phyloP scores from a whole-genome alignment of 495 filamentous ascomycete species.

The Extremus antarcticus region DNA sequence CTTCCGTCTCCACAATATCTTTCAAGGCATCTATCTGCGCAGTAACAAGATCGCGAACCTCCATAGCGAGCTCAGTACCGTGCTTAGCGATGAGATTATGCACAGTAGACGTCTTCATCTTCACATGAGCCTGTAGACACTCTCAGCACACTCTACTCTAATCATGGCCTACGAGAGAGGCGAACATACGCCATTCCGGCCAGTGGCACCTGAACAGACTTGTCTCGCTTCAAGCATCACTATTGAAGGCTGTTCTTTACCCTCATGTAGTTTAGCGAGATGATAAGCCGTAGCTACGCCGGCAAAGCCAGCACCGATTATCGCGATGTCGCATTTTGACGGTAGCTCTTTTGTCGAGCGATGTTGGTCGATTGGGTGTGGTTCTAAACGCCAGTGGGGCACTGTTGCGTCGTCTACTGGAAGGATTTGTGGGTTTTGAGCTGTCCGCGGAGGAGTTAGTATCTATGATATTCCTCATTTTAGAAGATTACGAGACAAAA shows the following conservation, averaged over 20 bases:
- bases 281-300: not conserved
- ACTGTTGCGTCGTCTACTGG: slow-evolving; percentile 27
- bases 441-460: not conserved
- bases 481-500: too few relatives aligned
- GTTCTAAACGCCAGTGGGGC: slow-evolving; percentile 32
- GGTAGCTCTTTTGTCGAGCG: slow-evolving; percentile 30
- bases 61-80: not conserved
- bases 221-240: not conserved
- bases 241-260: not conserved
- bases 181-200: slow-evolving; percentile 10
- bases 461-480: not conserved
- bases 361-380: slow-evolving; percentile 30
- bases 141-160: not conserved
- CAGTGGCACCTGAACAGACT: not conserved
- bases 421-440: not conserved
- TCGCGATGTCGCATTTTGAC: slow-evolving; percentile 10
- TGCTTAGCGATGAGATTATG: not conserved
- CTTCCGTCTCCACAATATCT: slow-evolving; percentile 11
- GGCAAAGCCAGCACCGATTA: not conserved
- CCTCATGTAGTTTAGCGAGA: not conserved
- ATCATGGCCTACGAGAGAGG: slow-evolving; percentile 1
- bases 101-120: not conserved
- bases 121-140: not conserved
- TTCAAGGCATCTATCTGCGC: slow-evolving; percentile 3
- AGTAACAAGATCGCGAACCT: not conserved